Evolutionary conservation across 768 basidiomycete species (phyloP), one percentile per base, ranked within the genome.

Genomic region (Saitozyma sp.): DNA sequence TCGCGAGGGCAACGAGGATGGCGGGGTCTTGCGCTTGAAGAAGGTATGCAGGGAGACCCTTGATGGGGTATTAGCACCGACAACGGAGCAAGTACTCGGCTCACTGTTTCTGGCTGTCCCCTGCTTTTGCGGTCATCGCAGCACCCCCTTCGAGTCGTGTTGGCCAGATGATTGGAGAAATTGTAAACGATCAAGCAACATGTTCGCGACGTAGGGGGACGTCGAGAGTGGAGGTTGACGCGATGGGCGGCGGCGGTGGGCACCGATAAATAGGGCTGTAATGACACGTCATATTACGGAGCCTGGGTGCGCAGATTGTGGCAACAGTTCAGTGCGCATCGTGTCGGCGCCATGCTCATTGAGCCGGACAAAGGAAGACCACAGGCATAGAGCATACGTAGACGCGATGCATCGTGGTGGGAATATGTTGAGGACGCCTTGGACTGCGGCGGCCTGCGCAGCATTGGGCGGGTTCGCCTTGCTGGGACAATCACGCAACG

Each of bases 1-100:
- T 53, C 52, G 56, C 0, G 52, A 38, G 4, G 70, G 61, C 14
- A 67, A 69, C 10, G 66, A 41, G 8, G 56, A 41, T 1, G 69
- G 69, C 37, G 74, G 73, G 6, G 72, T 58, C 45, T 74, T 76
- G 42, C 75, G 71, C 58, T 74, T 76, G 70, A 76, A 76, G 67
- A 76, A 76, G 52, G 70, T 46, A 13, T 62, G 55, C 11, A 68
- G 50, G 13, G 67, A 62, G 19, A 60, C 48, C 52, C 67, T 68
- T 29, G 29, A 29, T 29, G 29, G 37, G 40, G 17, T 6, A 11
- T 59, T 13, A 53, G 20, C 17, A 52, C n/a, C 45, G n/a, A 46
- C n/a, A 11, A 11, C n/a, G 45, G 45, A 11, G 13, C 2, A 11
- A 46, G 13, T 46, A 17, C n/a, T 11, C 11, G 13, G n/a, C 45